Evolutionary conservation across 345 rosid genomes (phyloP), one percentile per base, ranked within the genome.

Genomic region (Gynandropsis gynandra): DNA sequence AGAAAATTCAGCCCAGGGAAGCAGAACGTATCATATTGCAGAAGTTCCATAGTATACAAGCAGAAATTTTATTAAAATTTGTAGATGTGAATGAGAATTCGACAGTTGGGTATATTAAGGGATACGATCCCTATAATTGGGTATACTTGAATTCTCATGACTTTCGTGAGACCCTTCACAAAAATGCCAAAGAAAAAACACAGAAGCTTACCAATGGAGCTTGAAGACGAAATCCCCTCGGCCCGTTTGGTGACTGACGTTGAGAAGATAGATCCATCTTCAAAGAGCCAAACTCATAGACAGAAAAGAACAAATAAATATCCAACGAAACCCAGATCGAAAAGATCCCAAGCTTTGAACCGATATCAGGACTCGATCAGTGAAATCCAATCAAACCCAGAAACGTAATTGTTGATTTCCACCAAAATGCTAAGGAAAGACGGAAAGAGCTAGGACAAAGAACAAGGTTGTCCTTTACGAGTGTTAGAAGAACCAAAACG

Each of bases 131-230:
- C n/a, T n/a, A n/a, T n/a, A 24, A 24, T 5, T 24, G 29, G 36
- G 15, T 43, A 5, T 36, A 32, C 51, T 5, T 11, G 56, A 51
- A 62, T 36, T 45, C 47, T 53, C 29, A 24, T 24, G 29, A 24
- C 2, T 24, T 24, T 5, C 20, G n/a, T 1, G 47, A 31, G 53
- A 48, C 27, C 21, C 4, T 19, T 20, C 0, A 32, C 52, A 19
- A 45, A 12, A 43, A 56, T 15, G 41, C 4, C 35, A 15, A 31
- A 59, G 11, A 7, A 17, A 39, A 47, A 27, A 48, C 13, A 16
- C 20, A 1, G 14, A 46, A 59, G 47, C 63, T 63, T 67, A 86
- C 95, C 80, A 86, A 62, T 54, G 95, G 95, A 70, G 93, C 89
- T 67, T 83, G 89, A 68, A 81, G 69, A 47, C 89, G 76, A 72